Base-by-base conservation (phyloP, 2,329 filamentous ascomycete species). In the Ilyonectria mors-panacis region DNA sequence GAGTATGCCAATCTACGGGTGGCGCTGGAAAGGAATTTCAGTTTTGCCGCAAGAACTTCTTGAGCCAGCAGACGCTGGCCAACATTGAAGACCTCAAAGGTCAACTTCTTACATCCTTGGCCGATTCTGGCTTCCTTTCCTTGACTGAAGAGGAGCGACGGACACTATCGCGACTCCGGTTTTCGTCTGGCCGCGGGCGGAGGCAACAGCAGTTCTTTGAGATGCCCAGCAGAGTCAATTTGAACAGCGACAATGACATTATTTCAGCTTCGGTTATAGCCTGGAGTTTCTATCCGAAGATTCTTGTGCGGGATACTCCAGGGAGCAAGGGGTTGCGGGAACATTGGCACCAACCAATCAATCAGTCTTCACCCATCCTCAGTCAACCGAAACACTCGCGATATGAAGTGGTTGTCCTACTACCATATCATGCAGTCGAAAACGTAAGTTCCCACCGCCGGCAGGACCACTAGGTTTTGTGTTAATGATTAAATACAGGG, bases 361-460 rank as follows among this genome's bases (percentile, higher is more conserved):
- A 94, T 99, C 73, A 94, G 91, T 64, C 84, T 99, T 21, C 94
- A 97, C 73, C 93, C 94, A 1, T 93, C 92, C 1, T 97, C 94
- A 1, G 93, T 99, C 71, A 98, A 98, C 80, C 94, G 94, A 77
- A 88, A 86, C 8, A 85, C 85, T 66, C 83, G 85, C 53, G 88
- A 90, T 45, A 83, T 94, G 44, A 92, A 91, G 76, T 98, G 94
- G 90, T 84, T 99, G 50, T 96, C 93, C 1, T 99, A 97, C 80
- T 98, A 98, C 82, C 93, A 97, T 79, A 97, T 98, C 70, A 97
- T 98, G 94, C 95, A 98, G 80, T 92, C 93, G 3, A 94, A 92
- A 85, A 83, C 93, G 91, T 87, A 88, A 87, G 84, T 85, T 28
- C 56, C 6, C 3, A 5, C 35, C 15, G 6, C 30, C n/a, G 9